phyloP scores from a whole-genome alignment of 768 basidiomycete genomes.

The Russula griseocarnosa region DNA sequence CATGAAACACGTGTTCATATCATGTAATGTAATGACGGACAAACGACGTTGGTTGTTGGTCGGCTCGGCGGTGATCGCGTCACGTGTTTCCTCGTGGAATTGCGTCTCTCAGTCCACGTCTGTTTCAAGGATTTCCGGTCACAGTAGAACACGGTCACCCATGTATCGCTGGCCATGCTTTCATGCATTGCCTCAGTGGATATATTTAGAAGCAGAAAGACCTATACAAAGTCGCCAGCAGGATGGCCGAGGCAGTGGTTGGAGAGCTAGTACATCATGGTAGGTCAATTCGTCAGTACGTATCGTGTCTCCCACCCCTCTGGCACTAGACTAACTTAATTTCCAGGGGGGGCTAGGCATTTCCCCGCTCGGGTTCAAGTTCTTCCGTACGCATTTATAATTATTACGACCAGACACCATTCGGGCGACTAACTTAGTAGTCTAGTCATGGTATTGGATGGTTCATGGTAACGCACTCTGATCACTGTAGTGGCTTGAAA shows the following conservation, averaged over 20 bases:
- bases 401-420: constrained; percentile 33
- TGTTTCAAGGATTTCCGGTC: constrained; percentile 53
- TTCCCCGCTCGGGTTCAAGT: constrained; percentile 44
- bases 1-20: no score
- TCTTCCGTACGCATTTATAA: constrained; percentile 36
- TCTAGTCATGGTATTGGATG: no score
- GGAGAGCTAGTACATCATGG: constrained; percentile 70
- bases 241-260: constrained; percentile 62
- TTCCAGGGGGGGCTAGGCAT: constrained; percentile 38
- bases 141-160: constrained; percentile 53
- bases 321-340: neutral
- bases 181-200: no score
- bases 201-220: no score
- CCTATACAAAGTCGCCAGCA: no score
- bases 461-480: constrained; percentile 48
- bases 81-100: constrained; percentile 46
- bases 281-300: constrained; percentile 51
- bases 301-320: neutral
- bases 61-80: no score
- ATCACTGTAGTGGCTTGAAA: constrained; percentile 49
- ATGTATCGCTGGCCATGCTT: constrained; percentile 20
- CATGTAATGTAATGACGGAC: no score
- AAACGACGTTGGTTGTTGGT: no score
- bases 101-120: constrained; percentile 74
- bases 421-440: constrained; percentile 37